Base-by-base conservation (phyloP, 768 basidiomycete species). In the Mrakia blollopis region DNA sequence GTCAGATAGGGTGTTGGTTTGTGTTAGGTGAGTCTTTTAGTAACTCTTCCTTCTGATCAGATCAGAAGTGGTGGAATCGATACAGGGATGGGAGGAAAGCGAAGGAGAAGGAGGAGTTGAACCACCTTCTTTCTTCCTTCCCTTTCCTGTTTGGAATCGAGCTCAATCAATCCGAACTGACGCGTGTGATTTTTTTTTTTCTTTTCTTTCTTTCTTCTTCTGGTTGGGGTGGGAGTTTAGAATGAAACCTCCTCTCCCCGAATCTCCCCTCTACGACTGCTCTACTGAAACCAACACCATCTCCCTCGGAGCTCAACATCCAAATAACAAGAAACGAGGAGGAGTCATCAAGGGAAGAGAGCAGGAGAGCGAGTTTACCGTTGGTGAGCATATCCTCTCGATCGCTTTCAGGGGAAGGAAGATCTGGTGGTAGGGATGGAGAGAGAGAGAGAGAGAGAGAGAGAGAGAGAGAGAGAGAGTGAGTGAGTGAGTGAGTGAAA, bases 341-440 rank as follows among this genome's bases (percentile, higher is more conserved):
- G 77, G 77, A 18, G 61, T 78, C 35, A 72, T 57, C 61, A 75
- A 74, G 28, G 77, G 77, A 3, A 44, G 77, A 8, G 77, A 78
- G 57, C 37, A 71, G 35, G 77, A 78, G 54, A 41, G 54, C 28
- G 67, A 65, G 30, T 78, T 78, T 47, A 68, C 65, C 0, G 62
- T 71, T 18, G 77, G 77, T 74, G 9, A 37, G 77, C 69, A 41
- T 10, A 32, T 11, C 63, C 32, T 37, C n/a, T n/a, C n/a, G n/a
- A n/a, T n/a, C n/a, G n/a, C n/a, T n/a, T n/a, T n/a, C n/a, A n/a
- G n/a, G n/a, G n/a, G n/a, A n/a, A n/a, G n/a, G n/a, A n/a, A n/a
- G n/a, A n/a, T n/a, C n/a, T n/a, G n/a, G n/a, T n/a, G n/a, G n/a
- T n/a, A n/a, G n/a, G n/a, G n/a, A n/a, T n/a, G n/a, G n/a, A n/a